Conservation (phyloP, 2,329 filamentous ascomycete genomes). For the Aspergillus japonicus region DNA sequence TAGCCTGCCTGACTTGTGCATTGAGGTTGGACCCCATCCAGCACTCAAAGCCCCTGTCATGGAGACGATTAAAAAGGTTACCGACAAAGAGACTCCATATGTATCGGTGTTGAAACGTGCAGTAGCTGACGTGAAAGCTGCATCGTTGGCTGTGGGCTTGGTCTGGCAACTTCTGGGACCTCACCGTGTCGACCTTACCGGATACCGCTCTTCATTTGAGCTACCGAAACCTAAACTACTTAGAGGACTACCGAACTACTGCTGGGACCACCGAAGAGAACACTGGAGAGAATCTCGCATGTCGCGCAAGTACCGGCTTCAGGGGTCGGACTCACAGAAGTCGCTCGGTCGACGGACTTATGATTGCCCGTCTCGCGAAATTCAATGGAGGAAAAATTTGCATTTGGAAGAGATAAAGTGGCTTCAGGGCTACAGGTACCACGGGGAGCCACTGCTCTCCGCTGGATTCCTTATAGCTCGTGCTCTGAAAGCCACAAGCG, state of each 20-base stretch:
- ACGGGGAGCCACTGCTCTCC: not conserved
- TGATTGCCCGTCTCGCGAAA: not conserved
- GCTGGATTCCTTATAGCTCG: too few species aligned
- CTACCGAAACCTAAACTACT: not conserved
- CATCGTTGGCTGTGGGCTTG: too few species aligned
- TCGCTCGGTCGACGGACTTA: not conserved
- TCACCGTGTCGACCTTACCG: too few species aligned
- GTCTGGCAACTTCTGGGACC: too few species aligned
- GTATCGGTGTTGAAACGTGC: too few species aligned
- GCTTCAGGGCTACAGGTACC: not conserved
- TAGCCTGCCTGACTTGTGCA: not conserved
- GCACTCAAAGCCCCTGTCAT: constrained; percentile 22
- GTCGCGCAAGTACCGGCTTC: not conserved
- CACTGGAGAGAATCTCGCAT: not conserved
- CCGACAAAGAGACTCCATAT: too few species aligned
- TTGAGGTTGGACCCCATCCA: constrained; percentile 19
- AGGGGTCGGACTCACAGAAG: not conserved
- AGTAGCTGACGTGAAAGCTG: too few species aligned
- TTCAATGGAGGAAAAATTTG: not conserved
- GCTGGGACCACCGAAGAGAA: not conserved
- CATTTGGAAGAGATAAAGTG: not conserved
- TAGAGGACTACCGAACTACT: not conserved
- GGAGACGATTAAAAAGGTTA: constrained; percentile 1
- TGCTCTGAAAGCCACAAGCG: too few species aligned
- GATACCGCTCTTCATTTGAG: too few species aligned